phyloP scores from a whole-genome alignment of 176 grass and related monocot species.

The Hordeum marinum region DNA sequence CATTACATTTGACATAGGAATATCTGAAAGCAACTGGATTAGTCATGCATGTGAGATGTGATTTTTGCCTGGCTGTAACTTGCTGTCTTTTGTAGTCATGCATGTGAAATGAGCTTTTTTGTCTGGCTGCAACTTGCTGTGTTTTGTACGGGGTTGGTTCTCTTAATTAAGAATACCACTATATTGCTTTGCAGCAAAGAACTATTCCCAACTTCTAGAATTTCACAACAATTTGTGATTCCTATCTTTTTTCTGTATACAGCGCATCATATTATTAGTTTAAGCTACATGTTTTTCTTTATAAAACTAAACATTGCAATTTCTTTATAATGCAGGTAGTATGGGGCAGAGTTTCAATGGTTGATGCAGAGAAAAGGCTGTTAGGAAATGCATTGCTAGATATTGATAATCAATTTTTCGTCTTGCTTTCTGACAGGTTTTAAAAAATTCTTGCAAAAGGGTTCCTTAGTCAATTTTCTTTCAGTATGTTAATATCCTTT shows the following conservation, averaged over 20 bases:
- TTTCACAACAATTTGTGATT: background rate
- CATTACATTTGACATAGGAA: background rate
- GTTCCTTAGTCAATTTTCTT: background rate
- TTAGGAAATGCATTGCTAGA: conserved; percentile 92
- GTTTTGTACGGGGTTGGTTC: background rate
- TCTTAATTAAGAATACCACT: conserved; percentile 10
- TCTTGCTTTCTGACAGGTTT: conserved; percentile 98
- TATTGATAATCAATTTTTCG: conserved; percentile 86
- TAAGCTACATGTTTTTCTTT: background rate
- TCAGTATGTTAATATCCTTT: conserved; percentile 27
- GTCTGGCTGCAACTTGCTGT: background rate
- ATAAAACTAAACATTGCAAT: conserved; percentile 6
- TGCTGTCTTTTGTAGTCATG: conserved; percentile 6
- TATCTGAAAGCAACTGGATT: background rate
- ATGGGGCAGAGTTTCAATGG: conserved; percentile 98
- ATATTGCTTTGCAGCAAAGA: conserved; percentile 1
- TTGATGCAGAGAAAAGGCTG: conserved; percentile 96
- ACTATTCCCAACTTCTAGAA: background rate
- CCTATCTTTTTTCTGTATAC: conserved; percentile 6
- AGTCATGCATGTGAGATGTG: background rate
- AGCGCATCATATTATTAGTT: background rate
- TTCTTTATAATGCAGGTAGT: conserved; percentile 58
- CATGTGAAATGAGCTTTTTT: background rate
- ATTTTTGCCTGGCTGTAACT: conserved; percentile 14
- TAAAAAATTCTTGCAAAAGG: background rate